phyloP scores from a whole-genome alignment of 106 monocot species.

The Dendrobium chrysotoxum region DNA sequence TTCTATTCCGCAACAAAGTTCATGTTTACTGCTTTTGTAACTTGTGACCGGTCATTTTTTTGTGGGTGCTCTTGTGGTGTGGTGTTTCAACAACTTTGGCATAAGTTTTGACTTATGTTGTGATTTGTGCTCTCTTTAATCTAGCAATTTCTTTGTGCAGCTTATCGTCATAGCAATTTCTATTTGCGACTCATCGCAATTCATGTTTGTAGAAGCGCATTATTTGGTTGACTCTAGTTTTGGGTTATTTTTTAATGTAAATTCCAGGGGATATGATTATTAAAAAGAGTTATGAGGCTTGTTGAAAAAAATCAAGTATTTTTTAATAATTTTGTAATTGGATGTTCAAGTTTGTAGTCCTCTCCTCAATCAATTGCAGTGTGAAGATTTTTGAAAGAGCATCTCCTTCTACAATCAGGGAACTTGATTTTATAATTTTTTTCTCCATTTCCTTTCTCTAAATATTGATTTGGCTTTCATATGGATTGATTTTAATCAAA shows the following conservation, averaged over 20 bases:
- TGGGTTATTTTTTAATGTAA: background rate
- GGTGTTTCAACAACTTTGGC: background rate
- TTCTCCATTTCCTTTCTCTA: no score
- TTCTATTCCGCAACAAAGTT: background rate
- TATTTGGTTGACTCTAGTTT: background rate
- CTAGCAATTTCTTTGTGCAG: background rate
- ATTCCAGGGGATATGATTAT: background rate
- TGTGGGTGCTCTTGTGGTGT: background rate
- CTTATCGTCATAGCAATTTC: background rate
- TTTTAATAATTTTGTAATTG: no score
- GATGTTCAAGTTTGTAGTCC: no score
- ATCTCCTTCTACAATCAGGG: no score
- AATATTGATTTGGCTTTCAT: no score
- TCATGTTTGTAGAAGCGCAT: background rate
- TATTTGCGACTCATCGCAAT: background rate
- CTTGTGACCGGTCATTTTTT: background rate
- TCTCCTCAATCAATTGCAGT: no score
- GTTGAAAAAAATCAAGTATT: no score
- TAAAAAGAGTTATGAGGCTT: background rate
- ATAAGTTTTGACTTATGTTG: background rate
- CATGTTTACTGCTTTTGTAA: background rate
- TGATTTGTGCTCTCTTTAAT: background rate
- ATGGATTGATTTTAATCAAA: no score
- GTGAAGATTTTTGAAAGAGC: no score
- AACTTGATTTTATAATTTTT: no score